Conservation (phyloP, 1,284 basidiomycete species). For the Melampsora abietis-canadensis region DNA sequence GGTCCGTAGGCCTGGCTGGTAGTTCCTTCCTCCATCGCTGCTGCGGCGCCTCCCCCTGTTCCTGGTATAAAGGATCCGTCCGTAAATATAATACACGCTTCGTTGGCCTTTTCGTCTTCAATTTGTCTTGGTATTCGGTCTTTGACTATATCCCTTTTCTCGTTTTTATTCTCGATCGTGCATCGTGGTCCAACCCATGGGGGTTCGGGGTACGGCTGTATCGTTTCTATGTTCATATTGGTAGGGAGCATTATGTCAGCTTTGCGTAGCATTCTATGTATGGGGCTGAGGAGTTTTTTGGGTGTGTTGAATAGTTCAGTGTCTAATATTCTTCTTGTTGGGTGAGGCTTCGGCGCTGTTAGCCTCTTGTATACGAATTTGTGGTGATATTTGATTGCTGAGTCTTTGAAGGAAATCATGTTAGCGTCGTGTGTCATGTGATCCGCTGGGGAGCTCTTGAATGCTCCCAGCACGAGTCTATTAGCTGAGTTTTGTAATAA, state of each 20-base stretch:
- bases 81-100: too few relatives aligned
- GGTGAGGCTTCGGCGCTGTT: not conserved
- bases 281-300: not conserved
- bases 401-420: not conserved
- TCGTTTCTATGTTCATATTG: not conserved
- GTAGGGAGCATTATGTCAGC: not conserved
- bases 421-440: not conserved
- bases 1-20: too few relatives aligned
- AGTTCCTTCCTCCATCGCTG: too few relatives aligned
- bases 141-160: not conserved
- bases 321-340: not conserved
- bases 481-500: not conserved
- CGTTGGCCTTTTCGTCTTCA: too few relatives aligned
- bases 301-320: not conserved
- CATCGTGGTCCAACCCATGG: not conserved
- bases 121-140: too few relatives aligned
- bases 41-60: too few relatives aligned
- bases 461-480: not conserved
- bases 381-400: too few relatives aligned
- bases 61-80: too few relatives aligned
- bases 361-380: not conserved
- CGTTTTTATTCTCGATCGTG: not conserved
- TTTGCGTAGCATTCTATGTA: not conserved
- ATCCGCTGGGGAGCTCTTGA: not conserved
- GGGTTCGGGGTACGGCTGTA: not conserved